A percentile compares a stretch with the other conserved stretches of the same genome.
These are phyloP conservation scores for Candida tropicalis DNA, from an alignment of 1,139 yeast genomes.

Conservation along the genomic window DNA sequence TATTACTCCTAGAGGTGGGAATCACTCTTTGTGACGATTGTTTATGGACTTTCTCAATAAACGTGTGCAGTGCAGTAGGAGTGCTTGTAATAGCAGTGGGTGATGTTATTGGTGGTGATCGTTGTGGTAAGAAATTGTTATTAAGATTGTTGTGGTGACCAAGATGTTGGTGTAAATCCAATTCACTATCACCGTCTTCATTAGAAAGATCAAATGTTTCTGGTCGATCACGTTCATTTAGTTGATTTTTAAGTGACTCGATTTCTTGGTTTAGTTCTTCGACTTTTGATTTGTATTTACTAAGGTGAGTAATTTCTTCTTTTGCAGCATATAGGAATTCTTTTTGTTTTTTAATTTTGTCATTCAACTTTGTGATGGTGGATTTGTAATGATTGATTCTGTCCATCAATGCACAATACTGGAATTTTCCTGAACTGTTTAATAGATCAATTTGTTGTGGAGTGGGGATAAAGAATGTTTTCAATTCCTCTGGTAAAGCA, in stretches of 20 bases:
- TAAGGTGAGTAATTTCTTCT: constrained; percentile 19
- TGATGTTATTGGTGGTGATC: not conserved
- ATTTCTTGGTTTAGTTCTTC: constrained; percentile 11
- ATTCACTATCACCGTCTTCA: constrained; percentile 3
- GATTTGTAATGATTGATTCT: constrained; percentile 13
- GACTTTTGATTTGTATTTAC: constrained; percentile 15
- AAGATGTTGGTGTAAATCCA: constrained; percentile 1
- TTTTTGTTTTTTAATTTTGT: constrained; percentile 17
- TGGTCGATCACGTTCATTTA: constrained; percentile 10
- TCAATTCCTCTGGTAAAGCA: constrained; percentile 18
- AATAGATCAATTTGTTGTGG: constrained; percentile 20
- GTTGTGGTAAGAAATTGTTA: not conserved
- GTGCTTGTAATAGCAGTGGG: not conserved
- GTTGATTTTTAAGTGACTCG: constrained; percentile 8
- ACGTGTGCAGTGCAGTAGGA: constrained; percentile 15
- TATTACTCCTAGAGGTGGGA: constrained; percentile 2
- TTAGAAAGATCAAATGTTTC: constrained; percentile 12
- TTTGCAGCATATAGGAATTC: constrained; percentile 22
- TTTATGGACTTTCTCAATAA: constrained; percentile 21
- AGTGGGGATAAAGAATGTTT: constrained; percentile 20
- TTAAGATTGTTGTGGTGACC: not conserved
- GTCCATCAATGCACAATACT: constrained; percentile 19
- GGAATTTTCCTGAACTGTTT: constrained; percentile 20
- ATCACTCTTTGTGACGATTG: constrained; percentile 17
- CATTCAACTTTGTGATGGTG: constrained; percentile 13